phyloP scores from a whole-genome alignment of 192 early-diverging fungal species.

The Entophlyctis luteolus region DNA sequence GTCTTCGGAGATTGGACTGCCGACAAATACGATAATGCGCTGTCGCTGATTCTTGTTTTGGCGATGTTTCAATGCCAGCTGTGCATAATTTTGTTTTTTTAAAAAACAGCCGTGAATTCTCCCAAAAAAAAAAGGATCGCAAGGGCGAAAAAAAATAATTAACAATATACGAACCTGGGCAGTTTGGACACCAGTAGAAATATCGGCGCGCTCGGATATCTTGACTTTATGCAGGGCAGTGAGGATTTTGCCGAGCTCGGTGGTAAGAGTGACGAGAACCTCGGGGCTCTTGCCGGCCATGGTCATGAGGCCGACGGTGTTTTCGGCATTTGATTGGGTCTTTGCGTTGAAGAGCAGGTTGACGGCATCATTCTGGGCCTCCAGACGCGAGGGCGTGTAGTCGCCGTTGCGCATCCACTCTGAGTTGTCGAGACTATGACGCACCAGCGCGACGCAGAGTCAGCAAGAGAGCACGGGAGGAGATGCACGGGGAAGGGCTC shows the following conservation, averaged over 20 bases:
- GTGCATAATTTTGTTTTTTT: neutral
- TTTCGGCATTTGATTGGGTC: slow-evolving; percentile 89
- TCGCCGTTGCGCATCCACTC: slow-evolving; percentile 99
- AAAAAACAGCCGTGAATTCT: neutral
- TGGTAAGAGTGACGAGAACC: slow-evolving; percentile 85
- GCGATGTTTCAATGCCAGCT: slow-evolving; percentile 92
- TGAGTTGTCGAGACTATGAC: slow-evolving; percentile 87
- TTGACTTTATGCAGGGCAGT: slow-evolving; percentile 76
- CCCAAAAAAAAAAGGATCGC: neutral
- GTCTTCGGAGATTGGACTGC: slow-evolving; percentile 81
- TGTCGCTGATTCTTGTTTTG: slow-evolving; percentile 95
- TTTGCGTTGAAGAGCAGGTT: slow-evolving; percentile 88
- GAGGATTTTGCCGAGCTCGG: slow-evolving; percentile 86
- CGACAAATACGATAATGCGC: slow-evolving; percentile 90
- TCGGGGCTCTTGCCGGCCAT: slow-evolving; percentile 95
- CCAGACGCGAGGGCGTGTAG: slow-evolving; percentile 87
- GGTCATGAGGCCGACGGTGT: slow-evolving; percentile 91
- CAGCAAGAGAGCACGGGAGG: too few species aligned
- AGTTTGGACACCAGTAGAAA: slow-evolving; percentile 88
- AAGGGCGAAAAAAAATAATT: neutral
- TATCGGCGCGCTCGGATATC: slow-evolving; percentile 67
- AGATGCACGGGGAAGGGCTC: too few species aligned
- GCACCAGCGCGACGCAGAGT: too few species aligned
- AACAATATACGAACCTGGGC: slow-evolving; percentile 67
- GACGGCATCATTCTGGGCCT: slow-evolving; percentile 91